Evolutionary conservation across 2,329 filamentous ascomycete species (phyloP), one percentile per base, ranked within the genome.

Genomic region (Blumeria graminis): DNA sequence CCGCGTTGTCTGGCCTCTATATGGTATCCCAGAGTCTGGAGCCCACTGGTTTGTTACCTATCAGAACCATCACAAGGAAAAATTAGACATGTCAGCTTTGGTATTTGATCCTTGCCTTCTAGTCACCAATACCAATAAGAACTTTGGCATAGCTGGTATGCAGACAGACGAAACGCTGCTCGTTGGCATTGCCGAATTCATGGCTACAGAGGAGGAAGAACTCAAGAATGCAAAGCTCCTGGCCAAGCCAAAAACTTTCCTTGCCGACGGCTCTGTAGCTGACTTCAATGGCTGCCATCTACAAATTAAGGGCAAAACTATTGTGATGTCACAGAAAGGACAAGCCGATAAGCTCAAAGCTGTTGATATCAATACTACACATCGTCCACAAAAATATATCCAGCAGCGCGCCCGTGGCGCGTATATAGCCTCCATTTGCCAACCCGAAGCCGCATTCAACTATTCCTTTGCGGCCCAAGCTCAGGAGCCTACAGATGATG

Each of bases 141-240:
- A 36, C n/a, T 57, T 57, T 46, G 56, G 56, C 9, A 34, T 52
- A 22, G 46, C 53, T 22, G 55, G 45, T 7, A 32, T 56, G 6
- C 55, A 56, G 35, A 56, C 56, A 8, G 56, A 57, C 35, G 56
- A 57, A 54, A 57, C 56, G 11, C 16, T 57, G 14, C 32, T 57
- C n/a, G 22, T 54, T 16, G 36, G 35, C 22, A 43, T 16, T 16
- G 13, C n/a, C 10, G 3, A n/a, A 22, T 54, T 57, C 28, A 11
- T 50, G 22, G 22, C 22, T 28, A 7, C 9, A 16, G 56, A 57
- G n/a, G n/a, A n/a, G n/a, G 48, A 57, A 22, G 32, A 28, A 28
- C 22, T 28, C 22, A 4, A 28, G 22, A 28, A 54, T 13, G 56
- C 56, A 16, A 5, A 36, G 18, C 45, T 57, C n/a, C 18, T 32